A percentile compares a stretch with the other conserved stretches of the same genome.
Evolutionary conservation across 768 basidiomycete genomes (phyloP).

Genomic region (Dentipellis sp.): DNA sequence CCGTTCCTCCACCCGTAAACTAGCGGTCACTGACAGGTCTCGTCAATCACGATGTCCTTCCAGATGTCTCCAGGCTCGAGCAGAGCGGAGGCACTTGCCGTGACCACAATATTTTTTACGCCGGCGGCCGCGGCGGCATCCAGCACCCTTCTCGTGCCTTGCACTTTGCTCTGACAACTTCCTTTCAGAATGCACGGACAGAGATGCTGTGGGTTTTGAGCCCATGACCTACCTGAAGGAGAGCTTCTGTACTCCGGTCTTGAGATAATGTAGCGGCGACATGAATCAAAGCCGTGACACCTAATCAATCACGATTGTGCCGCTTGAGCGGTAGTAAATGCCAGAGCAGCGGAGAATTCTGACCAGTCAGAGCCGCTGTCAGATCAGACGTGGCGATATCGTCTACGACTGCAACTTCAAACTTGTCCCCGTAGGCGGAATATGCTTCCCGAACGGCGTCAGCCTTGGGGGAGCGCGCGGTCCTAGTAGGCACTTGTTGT

Average conservation of each 20-base stretch:
- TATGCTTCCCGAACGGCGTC: conserved; percentile 7
- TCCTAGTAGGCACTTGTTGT: neutral
- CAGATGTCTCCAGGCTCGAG: neutral
- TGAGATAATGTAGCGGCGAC: no score
- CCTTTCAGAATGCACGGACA: no score
- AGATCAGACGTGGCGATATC: conserved; percentile 17
- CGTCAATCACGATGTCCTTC: neutral
- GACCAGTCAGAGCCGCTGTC: neutral
- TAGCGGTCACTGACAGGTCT: neutral
- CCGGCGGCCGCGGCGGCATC: conserved; percentile 1
- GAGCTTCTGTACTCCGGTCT: no score
- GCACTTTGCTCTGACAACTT: conserved; percentile 1
- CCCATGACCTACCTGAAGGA: no score
- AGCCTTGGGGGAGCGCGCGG: conserved; percentile 15
- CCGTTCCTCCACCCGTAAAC: neutral
- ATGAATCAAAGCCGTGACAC: no score
- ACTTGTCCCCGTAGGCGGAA: conserved; percentile 9
- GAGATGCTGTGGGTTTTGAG: no score
- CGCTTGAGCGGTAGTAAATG: no score
- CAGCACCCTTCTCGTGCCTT: conserved; percentile 10
- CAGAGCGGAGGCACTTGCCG: conserved; percentile 5
- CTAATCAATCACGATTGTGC: no score
- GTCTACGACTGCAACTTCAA: conserved; percentile 12
- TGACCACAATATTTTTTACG: conserved; percentile 8
- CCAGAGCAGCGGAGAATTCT: no score